These are phyloP conservation scores for Kwoniella bestiolae DNA, from an alignment of 768 basidiomycete species.

Conservation along the genomic window DNA sequence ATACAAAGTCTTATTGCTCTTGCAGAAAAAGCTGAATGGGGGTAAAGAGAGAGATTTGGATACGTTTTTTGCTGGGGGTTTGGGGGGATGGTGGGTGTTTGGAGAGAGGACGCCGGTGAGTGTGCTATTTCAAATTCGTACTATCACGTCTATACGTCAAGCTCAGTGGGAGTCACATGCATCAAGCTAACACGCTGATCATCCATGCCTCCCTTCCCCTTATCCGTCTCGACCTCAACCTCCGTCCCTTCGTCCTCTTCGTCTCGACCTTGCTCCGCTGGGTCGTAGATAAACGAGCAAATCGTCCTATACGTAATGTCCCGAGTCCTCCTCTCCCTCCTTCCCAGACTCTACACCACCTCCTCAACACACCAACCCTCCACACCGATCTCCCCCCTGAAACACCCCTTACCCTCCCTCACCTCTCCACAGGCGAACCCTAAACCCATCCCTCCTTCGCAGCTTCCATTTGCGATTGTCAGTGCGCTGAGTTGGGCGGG, in stretches of 20 bases:
- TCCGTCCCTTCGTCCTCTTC: not conserved
- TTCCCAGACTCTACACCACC: constrained; percentile 68
- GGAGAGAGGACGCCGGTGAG: constrained; percentile 60
- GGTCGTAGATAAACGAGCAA: constrained; percentile 61
- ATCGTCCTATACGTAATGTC: constrained; percentile 96
- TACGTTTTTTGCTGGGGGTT: constrained; percentile 87
- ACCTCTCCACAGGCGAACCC: constrained; percentile 54
- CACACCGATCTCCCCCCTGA: constrained; percentile 51
- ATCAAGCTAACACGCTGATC: too few species aligned
- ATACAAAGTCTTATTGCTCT: constrained; percentile 82
- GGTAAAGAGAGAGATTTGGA: constrained; percentile 82
- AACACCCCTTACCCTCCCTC: constrained; percentile 53
- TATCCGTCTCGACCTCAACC: too few species aligned
- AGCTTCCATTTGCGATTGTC: constrained; percentile 81
- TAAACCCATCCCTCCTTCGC: constrained; percentile 77
- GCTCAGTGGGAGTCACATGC: too few species aligned
- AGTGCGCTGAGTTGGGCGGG: constrained; percentile 90
- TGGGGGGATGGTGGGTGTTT: constrained; percentile 74
- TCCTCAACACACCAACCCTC: constrained; percentile 56
- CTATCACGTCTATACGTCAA: too few species aligned
- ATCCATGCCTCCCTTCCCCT: too few species aligned
- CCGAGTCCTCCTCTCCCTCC: constrained; percentile 85
- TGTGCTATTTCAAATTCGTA: too few species aligned
- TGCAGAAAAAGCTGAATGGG: constrained; percentile 75
- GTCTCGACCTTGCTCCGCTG: not conserved